Evolutionary conservation across 129 eudicot species (phyloP).

Genomic region (Pittosporum tobira): DNA sequence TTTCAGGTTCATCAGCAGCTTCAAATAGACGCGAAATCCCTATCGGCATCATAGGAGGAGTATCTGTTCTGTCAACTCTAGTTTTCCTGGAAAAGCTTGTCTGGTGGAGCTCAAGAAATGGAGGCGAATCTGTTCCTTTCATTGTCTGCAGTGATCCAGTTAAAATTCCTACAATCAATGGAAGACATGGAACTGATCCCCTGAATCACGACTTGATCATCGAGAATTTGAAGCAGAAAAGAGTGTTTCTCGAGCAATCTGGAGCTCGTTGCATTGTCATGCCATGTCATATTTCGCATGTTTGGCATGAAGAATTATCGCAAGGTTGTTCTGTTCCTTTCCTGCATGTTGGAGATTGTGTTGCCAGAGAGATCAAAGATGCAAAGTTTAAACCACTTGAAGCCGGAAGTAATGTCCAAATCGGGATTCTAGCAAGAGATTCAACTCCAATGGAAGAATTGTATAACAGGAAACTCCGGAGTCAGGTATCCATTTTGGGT

Average conservation of each 20-base stretch:
- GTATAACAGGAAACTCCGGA: conserved; percentile 26
- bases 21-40: background rate
- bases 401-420: conserved; percentile 26
- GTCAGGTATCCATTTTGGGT: conserved; percentile 18
- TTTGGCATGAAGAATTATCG: conserved; percentile 23
- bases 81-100: conserved; percentile 28
- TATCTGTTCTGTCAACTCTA: conserved; percentile 17
- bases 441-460: conserved; percentile 10
- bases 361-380: conserved; percentile 26
- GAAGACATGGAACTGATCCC: background rate
- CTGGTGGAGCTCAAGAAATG: conserved; percentile 22
- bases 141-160: conserved; percentile 30
- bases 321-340: conserved; percentile 27
- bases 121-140: conserved; percentile 18
- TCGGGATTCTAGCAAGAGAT: conserved; percentile 23
- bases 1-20: background rate
- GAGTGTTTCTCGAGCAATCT: conserved; percentile 21
- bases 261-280: conserved; percentile 31
- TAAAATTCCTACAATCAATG: background rate
- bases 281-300: conserved; percentile 30
- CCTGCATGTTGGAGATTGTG: conserved; percentile 28
- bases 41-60: conserved; percentile 29
- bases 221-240: conserved; percentile 26
- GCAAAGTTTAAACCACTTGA: conserved; percentile 29
- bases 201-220: background rate